Evolutionary conservation across 129 eudicot species (phyloP).

Genomic region (Pulicaria dysenterica): DNA sequence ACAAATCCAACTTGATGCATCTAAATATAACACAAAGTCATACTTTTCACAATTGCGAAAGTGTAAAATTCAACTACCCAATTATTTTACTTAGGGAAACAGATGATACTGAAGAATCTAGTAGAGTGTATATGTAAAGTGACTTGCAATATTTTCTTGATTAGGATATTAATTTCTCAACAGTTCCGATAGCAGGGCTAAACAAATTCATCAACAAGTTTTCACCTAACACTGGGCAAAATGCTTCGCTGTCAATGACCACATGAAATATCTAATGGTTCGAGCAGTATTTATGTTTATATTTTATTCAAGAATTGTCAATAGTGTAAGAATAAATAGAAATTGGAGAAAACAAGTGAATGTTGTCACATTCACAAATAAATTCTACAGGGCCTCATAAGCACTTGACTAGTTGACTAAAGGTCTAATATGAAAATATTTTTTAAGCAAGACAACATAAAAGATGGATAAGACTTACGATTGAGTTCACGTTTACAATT

Average conservation of each 20-base stretch:
- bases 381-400: background rate
- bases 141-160: no score
- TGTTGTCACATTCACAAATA: background rate
- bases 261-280: background rate
- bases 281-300: background rate
- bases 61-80: background rate
- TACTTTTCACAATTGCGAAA: constrained; percentile 8
- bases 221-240: background rate
- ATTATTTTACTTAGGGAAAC: constrained; percentile 8
- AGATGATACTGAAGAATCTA: background rate
- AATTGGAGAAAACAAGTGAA: background rate
- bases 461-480: constrained; percentile 54
- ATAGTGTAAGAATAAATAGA: no score
- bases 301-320: no score
- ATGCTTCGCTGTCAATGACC: background rate
- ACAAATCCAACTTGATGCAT: constrained; percentile 93
- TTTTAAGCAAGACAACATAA: background rate
- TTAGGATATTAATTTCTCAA: no score
- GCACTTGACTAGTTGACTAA: background rate
- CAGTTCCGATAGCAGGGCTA: background rate
- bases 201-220: background rate
- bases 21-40: constrained; percentile 41
- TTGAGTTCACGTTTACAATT: constrained; percentile 82
- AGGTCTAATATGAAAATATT: background rate
- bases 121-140: no score